A percentile compares a stretch with the other conserved stretches of the same genome.
Evolutionary conservation across 306 rosid species (phyloP).

Genomic region (Sphenostylis stenocarpa): DNA sequence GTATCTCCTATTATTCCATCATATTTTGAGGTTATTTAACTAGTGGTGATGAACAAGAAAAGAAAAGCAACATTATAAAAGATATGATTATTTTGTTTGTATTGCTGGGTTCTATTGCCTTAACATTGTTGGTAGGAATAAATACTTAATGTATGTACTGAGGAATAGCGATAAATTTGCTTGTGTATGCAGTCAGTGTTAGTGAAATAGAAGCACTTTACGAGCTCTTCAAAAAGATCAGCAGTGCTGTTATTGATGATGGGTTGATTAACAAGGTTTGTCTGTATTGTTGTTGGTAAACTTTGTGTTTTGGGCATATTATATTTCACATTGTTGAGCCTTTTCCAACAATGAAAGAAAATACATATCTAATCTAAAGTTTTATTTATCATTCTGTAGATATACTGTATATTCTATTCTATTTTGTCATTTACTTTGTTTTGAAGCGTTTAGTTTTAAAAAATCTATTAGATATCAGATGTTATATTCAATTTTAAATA

Average conservation of each 20-base stretch:
- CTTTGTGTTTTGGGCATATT: constrained; percentile 16
- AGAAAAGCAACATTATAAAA: background rate
- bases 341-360: constrained; percentile 3
- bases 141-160: background rate
- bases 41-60: background rate
- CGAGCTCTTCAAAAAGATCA: constrained; percentile 96
- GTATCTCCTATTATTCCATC: background rate
- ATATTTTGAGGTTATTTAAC: background rate
- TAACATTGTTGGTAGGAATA: background rate
- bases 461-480: constrained; percentile 3
- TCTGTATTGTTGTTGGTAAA: constrained; percentile 1
- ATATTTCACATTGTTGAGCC: background rate
- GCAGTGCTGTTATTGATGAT: constrained; percentile 95
- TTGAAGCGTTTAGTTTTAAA: background rate
- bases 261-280: constrained; percentile 94
- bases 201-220: constrained; percentile 98
- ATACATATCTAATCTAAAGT: background rate
- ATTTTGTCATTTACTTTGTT: background rate
- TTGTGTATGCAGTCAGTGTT: constrained; percentile 75
- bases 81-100: constrained; percentile 16
- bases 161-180: background rate
- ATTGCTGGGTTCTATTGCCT: background rate
- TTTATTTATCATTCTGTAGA: background rate
- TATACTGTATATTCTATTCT: background rate
- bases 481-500: constrained; percentile 16